Conservation (phyloP, 1,139 yeast species). For the Zygosaccharomyces sapae region DNA sequence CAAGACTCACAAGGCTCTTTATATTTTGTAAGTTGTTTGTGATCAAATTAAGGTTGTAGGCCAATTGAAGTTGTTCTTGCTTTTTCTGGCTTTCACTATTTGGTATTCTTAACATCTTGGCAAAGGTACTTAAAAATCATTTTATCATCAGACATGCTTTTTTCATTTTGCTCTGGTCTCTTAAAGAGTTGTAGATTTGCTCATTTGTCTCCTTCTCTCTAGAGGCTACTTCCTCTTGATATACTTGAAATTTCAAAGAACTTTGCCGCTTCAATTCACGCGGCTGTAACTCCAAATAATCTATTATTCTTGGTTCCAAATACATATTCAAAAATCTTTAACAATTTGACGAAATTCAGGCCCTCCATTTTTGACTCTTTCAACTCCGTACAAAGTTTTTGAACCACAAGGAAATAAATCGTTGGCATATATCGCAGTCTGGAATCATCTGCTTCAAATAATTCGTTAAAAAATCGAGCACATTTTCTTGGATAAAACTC, state of each 20-base stretch:
- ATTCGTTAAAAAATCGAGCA: slow-evolving; percentile 35
- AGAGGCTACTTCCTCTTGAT: slow-evolving; percentile 35
- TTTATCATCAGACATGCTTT: slow-evolving; percentile 35
- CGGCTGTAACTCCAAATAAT: slow-evolving; percentile 41
- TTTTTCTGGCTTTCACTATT: slow-evolving; percentile 41
- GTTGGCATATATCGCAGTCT: slow-evolving; percentile 29
- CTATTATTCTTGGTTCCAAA: slow-evolving; percentile 39
- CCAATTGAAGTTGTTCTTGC: slow-evolving; percentile 45
- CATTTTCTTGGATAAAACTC: slow-evolving; percentile 50
- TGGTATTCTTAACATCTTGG: slow-evolving; percentile 51
- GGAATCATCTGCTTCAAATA: slow-evolving; percentile 21
- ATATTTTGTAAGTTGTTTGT: slow-evolving; percentile 43
- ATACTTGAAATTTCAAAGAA: slow-evolving; percentile 34
- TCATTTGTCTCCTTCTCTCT: slow-evolving; percentile 30
- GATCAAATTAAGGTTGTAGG: slow-evolving; percentile 51
- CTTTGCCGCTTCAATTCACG: slow-evolving; percentile 36
- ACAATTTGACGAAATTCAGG: slow-evolving; percentile 29
- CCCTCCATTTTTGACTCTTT: slow-evolving; percentile 36
- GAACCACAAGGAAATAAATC: slow-evolving; percentile 29
- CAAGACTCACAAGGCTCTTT: slow-evolving; percentile 44
- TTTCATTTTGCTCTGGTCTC: slow-evolving; percentile 22
- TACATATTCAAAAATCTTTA: slow-evolving; percentile 36
- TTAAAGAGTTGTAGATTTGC: slow-evolving; percentile 23
- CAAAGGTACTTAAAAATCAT: slow-evolving; percentile 51
- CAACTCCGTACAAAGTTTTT: slow-evolving; percentile 30